Evolutionary conservation across 1,139 yeast species (phyloP).

Genomic region (Zygotorulaspora mrakii): DNA sequence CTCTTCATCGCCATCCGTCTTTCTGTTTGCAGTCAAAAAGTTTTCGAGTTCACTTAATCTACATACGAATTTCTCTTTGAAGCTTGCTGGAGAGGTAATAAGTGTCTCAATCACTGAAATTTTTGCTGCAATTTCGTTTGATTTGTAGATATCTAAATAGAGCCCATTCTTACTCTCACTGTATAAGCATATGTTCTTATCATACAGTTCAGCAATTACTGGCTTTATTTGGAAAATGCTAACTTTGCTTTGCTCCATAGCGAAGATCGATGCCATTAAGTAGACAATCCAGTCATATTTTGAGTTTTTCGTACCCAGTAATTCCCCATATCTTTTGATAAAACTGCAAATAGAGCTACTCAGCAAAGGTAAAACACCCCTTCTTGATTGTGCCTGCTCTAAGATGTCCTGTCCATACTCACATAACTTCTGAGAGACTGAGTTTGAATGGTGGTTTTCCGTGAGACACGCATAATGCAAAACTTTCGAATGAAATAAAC

Average conservation of each 20-base stretch:
- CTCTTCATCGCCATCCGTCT: conserved; percentile 68
- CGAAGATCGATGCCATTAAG: conserved; percentile 46
- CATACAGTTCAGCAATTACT: conserved; percentile 51
- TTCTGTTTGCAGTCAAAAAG: conserved; percentile 48
- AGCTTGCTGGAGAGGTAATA: conserved; percentile 37
- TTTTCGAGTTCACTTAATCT: conserved; percentile 43
- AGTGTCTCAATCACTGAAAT: conserved; percentile 49
- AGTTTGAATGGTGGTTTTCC: conserved; percentile 13
- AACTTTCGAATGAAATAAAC: conserved; percentile 41
- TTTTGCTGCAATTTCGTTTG: conserved; percentile 54
- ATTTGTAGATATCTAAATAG: conserved; percentile 55
- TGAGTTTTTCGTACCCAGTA: conserved; percentile 36
- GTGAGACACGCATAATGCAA: conserved; percentile 29
- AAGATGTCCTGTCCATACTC: conserved; percentile 46
- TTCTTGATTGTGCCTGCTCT: conserved; percentile 55
- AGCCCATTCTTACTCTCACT: conserved; percentile 30
- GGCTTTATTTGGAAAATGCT: conserved; percentile 60
- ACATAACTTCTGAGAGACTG: conserved; percentile 35
- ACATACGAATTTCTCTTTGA: conserved; percentile 44
- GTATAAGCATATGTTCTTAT: conserved; percentile 32
- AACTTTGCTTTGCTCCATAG: conserved; percentile 52
- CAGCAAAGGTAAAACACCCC: conserved; percentile 63
- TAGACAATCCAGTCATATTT: conserved; percentile 51
- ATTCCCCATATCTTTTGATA: conserved; percentile 17
- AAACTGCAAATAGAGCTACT: conserved; percentile 38